These are phyloP conservation scores for Eucalyptus globulus DNA, from an alignment of 345 rosid species.

Conservation along the genomic window DNA sequence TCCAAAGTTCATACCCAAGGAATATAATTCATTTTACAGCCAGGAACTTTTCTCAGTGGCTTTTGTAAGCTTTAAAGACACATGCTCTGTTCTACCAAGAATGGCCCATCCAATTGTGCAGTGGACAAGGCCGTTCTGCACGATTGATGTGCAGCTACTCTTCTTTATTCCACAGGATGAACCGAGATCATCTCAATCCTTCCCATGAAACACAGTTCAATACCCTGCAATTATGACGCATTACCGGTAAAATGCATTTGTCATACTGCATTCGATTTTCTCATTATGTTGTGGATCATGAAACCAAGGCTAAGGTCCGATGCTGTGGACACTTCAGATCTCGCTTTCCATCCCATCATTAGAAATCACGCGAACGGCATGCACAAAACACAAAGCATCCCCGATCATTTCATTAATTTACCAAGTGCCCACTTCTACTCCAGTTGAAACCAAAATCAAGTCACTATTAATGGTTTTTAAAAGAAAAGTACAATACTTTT, in stretches of 20 bases:
- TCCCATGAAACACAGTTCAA: neutral
- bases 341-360: no score
- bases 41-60: neutral
- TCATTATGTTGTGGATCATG: neutral
- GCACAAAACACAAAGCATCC: no score
- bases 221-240: neutral
- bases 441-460: no score
- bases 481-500: no score
- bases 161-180: neutral
- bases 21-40: neutral
- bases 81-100: neutral
- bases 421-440: no score
- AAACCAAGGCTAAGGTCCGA: neutral
- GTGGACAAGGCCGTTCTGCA: neutral
- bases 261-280: neutral
- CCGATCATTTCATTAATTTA: no score
- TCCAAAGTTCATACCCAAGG: neutral
- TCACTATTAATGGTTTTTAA: no score
- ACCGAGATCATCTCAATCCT: neutral
- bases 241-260: fast-evolving
- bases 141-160: fast-evolving
- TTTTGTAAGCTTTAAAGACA: neutral
- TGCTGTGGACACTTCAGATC: no score
- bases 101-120: neutral
- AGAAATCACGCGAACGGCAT: no score